A percentile compares a stretch with the other conserved stretches of the same genome.
These are phyloP conservation scores for Salinomyces thailandicus DNA, from an alignment of 2,329 filamentous ascomycete genomes.

Conservation along the genomic window DNA sequence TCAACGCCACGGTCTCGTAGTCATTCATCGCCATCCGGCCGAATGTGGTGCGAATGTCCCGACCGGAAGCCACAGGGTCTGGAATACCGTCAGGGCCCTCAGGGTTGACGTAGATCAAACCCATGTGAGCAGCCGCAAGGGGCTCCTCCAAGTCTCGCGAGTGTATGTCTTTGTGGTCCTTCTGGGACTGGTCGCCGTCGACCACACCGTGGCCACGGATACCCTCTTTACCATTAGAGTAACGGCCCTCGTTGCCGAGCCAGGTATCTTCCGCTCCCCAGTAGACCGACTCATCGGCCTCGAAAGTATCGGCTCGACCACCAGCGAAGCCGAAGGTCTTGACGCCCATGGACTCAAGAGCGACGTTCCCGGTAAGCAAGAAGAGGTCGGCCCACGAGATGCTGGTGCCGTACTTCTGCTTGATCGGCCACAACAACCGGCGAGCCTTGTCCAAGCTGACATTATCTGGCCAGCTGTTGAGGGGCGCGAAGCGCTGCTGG, in stretches of 20 bases:
- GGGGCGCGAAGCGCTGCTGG: slow-evolving; percentile 69
- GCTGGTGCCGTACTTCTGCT: slow-evolving; percentile 76
- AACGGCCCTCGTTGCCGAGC: slow-evolving; percentile 64
- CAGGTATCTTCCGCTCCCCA: slow-evolving; percentile 68
- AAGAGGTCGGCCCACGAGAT: slow-evolving; percentile 70
- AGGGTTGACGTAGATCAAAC: slow-evolving; percentile 73
- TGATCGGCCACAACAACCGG: slow-evolving; percentile 68
- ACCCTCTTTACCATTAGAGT: slow-evolving; percentile 44
- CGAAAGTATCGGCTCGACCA: slow-evolving; percentile 62
- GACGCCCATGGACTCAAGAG: slow-evolving; percentile 66
- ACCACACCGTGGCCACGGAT: slow-evolving; percentile 32
- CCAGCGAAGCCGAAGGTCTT: slow-evolving; percentile 63
- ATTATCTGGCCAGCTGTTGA: slow-evolving; percentile 77
- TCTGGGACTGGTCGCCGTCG: slow-evolving; percentile 32
- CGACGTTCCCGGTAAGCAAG: slow-evolving; percentile 63
- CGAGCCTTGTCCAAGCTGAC: slow-evolving; percentile 70
- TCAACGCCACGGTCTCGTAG: slow-evolving; percentile 69
- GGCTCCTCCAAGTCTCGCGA: slow-evolving; percentile 57
- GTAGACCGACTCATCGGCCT: slow-evolving; percentile 66
- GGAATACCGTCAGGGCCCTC: slow-evolving; percentile 64
- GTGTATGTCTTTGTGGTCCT: slow-evolving; percentile 40
- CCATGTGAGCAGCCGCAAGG: slow-evolving; percentile 60
- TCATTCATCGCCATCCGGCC: slow-evolving; percentile 75
- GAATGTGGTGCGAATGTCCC: slow-evolving; percentile 66
- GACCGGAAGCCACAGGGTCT: slow-evolving; percentile 57